These are phyloP conservation scores for Aureobasidium sp. DNA, from an alignment of 2,329 filamentous ascomycete genomes.

Conservation along the genomic window DNA sequence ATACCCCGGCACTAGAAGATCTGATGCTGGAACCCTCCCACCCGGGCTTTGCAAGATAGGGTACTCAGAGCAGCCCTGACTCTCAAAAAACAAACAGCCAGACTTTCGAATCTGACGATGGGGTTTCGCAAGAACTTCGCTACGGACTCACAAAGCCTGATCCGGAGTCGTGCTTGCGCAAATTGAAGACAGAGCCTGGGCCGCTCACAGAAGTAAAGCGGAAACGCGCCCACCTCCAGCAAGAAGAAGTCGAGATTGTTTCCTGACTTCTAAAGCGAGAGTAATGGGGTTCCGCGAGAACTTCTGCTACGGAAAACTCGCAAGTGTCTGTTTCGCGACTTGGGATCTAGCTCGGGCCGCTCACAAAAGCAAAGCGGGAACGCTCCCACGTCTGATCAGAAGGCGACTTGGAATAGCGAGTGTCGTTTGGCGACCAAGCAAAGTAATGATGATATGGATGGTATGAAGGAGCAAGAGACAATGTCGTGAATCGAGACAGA, in stretches of 20 bases:
- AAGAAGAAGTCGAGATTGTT: neutral
- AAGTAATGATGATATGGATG: neutral
- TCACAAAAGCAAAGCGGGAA: neutral
- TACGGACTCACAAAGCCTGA: neutral
- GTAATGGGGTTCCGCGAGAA: neutral
- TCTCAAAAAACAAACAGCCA: neutral
- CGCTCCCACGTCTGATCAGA: neutral
- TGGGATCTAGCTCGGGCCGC: neutral
- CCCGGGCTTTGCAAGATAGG: neutral
- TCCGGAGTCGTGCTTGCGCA: neutral
- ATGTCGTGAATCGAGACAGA: neutral
- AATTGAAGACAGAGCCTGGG: neutral
- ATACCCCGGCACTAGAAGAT: neutral
- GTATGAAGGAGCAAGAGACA: neutral
- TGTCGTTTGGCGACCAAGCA: neutral
- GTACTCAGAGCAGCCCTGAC: slow-evolving; percentile 3
- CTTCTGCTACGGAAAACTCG: neutral
- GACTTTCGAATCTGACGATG: neutral
- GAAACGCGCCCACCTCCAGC: neutral
- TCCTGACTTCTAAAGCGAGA: neutral
- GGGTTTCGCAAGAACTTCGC: neutral
- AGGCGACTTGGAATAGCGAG: neutral
- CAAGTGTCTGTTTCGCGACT: neutral
- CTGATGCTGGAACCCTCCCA: slow-evolving; percentile 3
- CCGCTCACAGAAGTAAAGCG: neutral